Evolutionary conservation across 768 basidiomycete genomes (phyloP), one percentile per base, ranked within the genome.

Genomic region (Agaricus subrufescens): DNA sequence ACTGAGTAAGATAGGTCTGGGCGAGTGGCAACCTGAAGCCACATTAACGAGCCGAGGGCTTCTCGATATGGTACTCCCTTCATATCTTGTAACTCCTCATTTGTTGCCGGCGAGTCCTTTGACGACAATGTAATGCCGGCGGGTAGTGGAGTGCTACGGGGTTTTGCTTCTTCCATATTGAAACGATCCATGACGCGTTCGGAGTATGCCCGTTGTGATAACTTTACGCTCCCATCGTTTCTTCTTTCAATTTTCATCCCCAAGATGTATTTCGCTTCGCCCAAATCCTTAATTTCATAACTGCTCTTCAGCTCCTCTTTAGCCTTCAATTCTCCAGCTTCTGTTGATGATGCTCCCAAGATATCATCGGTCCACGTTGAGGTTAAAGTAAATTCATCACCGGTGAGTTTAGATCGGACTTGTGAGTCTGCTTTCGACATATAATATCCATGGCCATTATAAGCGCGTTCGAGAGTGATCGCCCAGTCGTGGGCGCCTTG

Each of bases 11-110:
- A 19, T 19, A 19, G 19, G 19, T 19, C 19, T 19, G 19, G 19
- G 19, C 19, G 19, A 19, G 19, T 19, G 19, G 19, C 19, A 19
- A 19, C 19, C 19, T 19, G 19, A 19, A 19, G 19, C 34, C 66
- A 69, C 63, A 66, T 65, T 0, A 67, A 58, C 0, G 64, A 65
- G 0, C 68, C 63, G 31, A 69, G 55, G 3, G 62, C 27, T 30
- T 53, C 60, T 2, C 52, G 39, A 39, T 62, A 64, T 1, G 51
- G 39, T 15, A 59, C 29, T 11, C 25, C 26, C 9, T 46, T 52
- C 14, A 43, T 6, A 15, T 52, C 46, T 11, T 19, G 46, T 6
- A 19, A 19, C 19, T 19, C 19, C 19, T 19, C 19, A 19, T 19
- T 19, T 19, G 19, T 19, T 26, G 9, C 4, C 4, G 10, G 46